Evolutionary conservation across 2,329 filamentous ascomycete species (phyloP), one percentile per base, ranked within the genome.

Genomic region (Ophiosphaerella korrae): DNA sequence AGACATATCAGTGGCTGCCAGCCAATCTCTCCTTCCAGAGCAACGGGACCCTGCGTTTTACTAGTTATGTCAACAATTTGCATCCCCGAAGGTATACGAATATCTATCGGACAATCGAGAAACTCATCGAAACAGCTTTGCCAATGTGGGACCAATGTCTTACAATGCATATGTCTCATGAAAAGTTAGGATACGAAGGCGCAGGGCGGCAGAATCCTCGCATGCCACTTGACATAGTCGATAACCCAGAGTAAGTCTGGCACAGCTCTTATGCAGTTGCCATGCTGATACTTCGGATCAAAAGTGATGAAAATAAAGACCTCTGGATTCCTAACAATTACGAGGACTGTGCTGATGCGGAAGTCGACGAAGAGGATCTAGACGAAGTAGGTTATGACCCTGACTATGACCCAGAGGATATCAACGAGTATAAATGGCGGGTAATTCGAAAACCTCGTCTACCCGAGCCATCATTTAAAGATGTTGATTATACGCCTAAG

Each of bases 11-110:
- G 61, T 78, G 78, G 73, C 67, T 85, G 12, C 82, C 82, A 11
- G 77, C 77, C 42, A 76, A 82, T 3, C 72, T 84, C 13, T 62
- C 73, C n/a, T 67, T 82, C 37, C 62, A 67, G 35, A 51, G 70
- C 1, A 64, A 73, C 7, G 61, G 52, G 4, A 70, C 31, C 1
- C 58, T 66, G 2, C 74, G 64, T 13, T 78, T 84, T 23, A 71
- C 71, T 3, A 81, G 78, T 56, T 83, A 84, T 58, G 75, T 83
- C 64, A 83, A 83, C 63, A 83, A 82, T 54, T 62, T 82, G 1
- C 80, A 83, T 52, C 81, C 81, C 12, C 52, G 12, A 4, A 61
- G 54, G 9, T 56, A 63, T 31, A 24, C 53, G 8, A 46, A 54
- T 0, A 53, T 69, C 18, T 67, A 67, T 40, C 39, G 45, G 1